Evolutionary conservation across 192 early-diverging fungal species (phyloP).

Genomic region (Funneliformis mosseae): DNA sequence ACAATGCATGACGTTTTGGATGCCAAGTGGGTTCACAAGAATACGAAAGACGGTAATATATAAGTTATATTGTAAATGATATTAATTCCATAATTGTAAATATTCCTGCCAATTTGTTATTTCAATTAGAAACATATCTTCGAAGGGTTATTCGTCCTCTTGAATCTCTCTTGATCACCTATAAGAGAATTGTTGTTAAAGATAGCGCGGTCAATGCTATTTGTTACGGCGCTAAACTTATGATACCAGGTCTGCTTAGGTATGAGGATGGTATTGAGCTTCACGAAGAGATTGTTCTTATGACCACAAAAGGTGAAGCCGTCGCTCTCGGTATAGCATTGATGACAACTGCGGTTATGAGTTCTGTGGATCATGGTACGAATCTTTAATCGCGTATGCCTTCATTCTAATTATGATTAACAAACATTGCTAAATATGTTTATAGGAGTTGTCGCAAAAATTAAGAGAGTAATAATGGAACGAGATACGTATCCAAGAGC

Average conservation of each 20-base stretch:
- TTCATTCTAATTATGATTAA: background rate
- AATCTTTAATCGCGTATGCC: background rate
- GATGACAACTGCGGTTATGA: slow-evolving; percentile 99
- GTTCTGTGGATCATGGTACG: slow-evolving; percentile 86
- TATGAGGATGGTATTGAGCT: slow-evolving; percentile 95
- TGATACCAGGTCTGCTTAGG: slow-evolving; percentile 96
- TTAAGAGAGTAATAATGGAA: slow-evolving; percentile 99
- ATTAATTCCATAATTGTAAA: background rate
- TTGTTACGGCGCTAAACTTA: slow-evolving; percentile 99
- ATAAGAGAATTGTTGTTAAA: slow-evolving; percentile 99
- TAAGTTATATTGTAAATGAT: background rate
- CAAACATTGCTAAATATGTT: background rate
- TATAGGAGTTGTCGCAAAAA: slow-evolving; percentile 87
- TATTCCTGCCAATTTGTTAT: background rate
- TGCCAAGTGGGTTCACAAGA: slow-evolving; percentile 98
- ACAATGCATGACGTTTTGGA: slow-evolving; percentile 99
- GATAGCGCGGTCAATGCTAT: slow-evolving; percentile 98
- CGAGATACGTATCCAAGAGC: slow-evolving; percentile 98
- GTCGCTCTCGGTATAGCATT: slow-evolving; percentile 96
- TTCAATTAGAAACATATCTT: slow-evolving; percentile 79
- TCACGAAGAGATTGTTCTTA: slow-evolving; percentile 96
- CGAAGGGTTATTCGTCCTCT: slow-evolving; percentile 91
- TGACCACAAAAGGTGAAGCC: slow-evolving; percentile 99
- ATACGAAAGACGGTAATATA: slow-evolving; percentile 76
- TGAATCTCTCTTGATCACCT: slow-evolving; percentile 89